Evolutionary conservation across 2,329 filamentous ascomycete genomes (phyloP), one percentile per base, ranked within the genome.

Genomic region (Monosporascus sp.): DNA sequence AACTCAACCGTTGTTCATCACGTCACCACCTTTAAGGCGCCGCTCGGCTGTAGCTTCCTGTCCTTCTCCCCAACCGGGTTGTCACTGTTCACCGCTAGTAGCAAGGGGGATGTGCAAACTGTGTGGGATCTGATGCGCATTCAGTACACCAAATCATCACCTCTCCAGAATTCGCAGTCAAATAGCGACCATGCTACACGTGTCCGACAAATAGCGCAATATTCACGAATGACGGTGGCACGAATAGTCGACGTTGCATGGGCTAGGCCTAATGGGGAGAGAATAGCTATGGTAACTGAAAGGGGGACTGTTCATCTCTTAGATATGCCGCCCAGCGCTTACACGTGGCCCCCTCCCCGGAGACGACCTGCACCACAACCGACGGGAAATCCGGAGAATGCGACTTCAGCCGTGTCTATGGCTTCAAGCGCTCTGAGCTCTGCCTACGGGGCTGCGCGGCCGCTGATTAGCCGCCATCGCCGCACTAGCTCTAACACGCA

Each of bases 301-400:
- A 89, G 92, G 61, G 91, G 93, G n/a, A 99, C 94, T 8, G 86
- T 97, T 11, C 94, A 99, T 71, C 82, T 97, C 44, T 86, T 96
- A 59, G 89, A 96, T 60, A 82, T 97, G 70, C 91, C 91, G 8
- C 79, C 84, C 46, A 88, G 84, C 58, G 89, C 90, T 5, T 93
- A 92, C 62, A 85, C 88, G 60, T 96, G 92, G 92, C 92, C 92
- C 41, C 89, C 91, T 24, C 86, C 84, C 43, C 79, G 82, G 40
- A 77, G 79, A 51, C 75, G 78, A 50, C 64, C 64, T 38, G 72
- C 70, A 55, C 77, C 81, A 38, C 70, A 70, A 18, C 70, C 72
- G 14, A 71, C 75, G 15, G 75, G 80, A 11, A 65, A 74, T 7
- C 68, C 80, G 3, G 80, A 85, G 46, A 72, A 72, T 24, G 60